A percentile compares a stretch with the other conserved stretches of the same genome.
These are phyloP conservation scores for Cynanchum wilfordii DNA, from an alignment of 257 asterid species.

Conservation along the genomic window DNA sequence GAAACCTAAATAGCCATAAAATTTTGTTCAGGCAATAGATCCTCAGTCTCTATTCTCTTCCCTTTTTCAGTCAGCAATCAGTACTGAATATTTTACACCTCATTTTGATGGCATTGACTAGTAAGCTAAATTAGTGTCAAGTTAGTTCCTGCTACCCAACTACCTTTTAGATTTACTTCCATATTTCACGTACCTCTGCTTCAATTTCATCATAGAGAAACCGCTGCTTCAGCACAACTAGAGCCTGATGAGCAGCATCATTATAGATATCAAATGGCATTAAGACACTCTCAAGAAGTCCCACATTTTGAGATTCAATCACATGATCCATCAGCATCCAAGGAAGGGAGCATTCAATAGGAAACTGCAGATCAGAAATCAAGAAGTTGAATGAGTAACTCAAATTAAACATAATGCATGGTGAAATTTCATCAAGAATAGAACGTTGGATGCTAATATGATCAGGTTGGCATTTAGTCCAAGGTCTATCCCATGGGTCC, in stretches of 20 bases:
- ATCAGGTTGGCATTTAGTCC: neutral
- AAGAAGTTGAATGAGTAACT: neutral
- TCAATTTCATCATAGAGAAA: conserved; percentile 97
- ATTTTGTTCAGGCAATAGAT: neutral
- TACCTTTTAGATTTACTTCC: neutral
- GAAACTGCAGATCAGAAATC: conserved; percentile 59
- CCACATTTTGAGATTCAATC: conserved; percentile 66
- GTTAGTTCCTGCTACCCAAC: neutral
- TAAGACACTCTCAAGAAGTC: conserved; percentile 81
- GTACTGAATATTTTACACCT: neutral
- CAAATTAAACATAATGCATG: neutral
- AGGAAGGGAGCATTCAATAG: conserved; percentile 97
- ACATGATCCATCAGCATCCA: conserved; percentile 99
- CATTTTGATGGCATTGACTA: neutral
- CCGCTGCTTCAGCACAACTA: conserved; percentile 90
- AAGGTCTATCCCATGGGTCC: neutral
- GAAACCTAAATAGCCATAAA: neutral
- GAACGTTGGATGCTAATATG: neutral
- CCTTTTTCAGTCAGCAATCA: neutral
- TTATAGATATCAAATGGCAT: conserved; percentile 97
- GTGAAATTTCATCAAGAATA: neutral
- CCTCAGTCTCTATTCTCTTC: neutral
- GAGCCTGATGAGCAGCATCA: conserved; percentile 97
- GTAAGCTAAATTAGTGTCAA: neutral
- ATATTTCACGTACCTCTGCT: conserved; percentile 74